phyloP scores from a whole-genome alignment of 1,139 yeast genomes.

The Diutina siamensis region DNA sequence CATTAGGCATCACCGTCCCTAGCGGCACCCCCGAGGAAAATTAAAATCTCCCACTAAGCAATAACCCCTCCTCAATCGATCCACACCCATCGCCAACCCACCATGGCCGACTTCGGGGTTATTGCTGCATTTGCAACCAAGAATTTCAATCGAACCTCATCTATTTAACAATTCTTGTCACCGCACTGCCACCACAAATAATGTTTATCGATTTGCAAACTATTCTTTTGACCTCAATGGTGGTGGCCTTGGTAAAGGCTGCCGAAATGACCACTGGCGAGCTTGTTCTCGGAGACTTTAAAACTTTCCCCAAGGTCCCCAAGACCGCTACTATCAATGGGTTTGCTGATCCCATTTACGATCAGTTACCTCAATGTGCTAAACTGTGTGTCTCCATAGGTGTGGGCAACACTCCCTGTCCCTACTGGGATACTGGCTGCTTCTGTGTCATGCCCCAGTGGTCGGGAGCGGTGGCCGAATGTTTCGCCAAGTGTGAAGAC shows the following conservation, averaged over 20 bases:
- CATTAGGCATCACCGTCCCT: no score
- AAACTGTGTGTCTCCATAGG: slow-evolving; percentile 5
- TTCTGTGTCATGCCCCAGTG: slow-evolving; percentile 7
- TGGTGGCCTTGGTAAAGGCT: no score
- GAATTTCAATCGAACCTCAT: no score
- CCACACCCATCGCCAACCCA: not conserved
- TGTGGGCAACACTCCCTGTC: slow-evolving; percentile 6
- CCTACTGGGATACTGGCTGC: slow-evolving; percentile 8
- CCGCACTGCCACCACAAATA: no score
- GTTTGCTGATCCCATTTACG: slow-evolving; percentile 7
- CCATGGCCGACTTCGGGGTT: not conserved
- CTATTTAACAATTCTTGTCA: not conserved
- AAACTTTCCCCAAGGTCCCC: slow-evolving; percentile 5
- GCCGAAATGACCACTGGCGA: not conserved
- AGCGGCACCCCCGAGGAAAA: no score
- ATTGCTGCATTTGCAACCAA: not conserved
- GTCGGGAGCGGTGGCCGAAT: slow-evolving; percentile 5
- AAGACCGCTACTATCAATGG: slow-evolving; percentile 7
- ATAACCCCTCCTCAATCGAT: not conserved
- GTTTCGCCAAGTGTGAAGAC: slow-evolving; percentile 6
- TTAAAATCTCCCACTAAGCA: no score
- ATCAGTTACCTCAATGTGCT: slow-evolving; percentile 7
- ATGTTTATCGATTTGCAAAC: no score
- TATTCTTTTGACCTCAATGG: no score
- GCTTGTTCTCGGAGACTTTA: not conserved